Conservation (phyloP, 768 basidiomycete genomes). For the Leccinum truebloodii region DNA sequence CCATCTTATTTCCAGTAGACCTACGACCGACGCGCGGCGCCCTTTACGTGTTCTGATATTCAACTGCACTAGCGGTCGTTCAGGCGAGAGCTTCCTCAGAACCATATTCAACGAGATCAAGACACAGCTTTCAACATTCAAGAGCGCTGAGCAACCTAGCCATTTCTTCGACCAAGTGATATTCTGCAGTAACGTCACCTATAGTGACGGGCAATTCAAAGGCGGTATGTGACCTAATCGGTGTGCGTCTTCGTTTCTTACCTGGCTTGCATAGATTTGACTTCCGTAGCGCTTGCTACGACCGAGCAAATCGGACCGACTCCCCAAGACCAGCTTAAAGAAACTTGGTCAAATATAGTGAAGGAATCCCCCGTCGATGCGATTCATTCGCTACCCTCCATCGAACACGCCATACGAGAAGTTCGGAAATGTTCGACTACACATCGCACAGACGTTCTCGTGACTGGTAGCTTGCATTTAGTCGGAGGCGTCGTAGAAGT, state of each 20-base stretch:
- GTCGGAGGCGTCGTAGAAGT: conserved; percentile 95
- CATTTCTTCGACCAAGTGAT: conserved; percentile 82
- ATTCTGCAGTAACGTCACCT: conserved; percentile 97
- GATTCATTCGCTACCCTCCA: conserved; percentile 81
- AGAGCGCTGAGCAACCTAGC: conserved; percentile 38
- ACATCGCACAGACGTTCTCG: conserved; percentile 61
- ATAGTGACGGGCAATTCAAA: conserved; percentile 85
- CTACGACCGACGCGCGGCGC: conserved; percentile 22
- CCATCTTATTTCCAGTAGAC: background rate
- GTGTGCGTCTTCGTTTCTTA: background rate
- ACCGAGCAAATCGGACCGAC: conserved; percentile 65
- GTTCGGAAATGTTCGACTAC: conserved; percentile 47
- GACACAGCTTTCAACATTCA: conserved; percentile 44
- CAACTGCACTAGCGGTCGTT: conserved; percentile 92
- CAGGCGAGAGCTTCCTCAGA: conserved; percentile 69
- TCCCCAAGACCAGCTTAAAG: conserved; percentile 74
- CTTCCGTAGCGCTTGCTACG: conserved; percentile 62
- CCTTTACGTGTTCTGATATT: conserved; percentile 74
- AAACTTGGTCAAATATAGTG: conserved; percentile 67
- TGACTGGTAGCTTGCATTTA: conserved; percentile 90
- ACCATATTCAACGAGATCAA: conserved; percentile 55
- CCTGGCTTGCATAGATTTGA: conserved; percentile 59
- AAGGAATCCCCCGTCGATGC: conserved; percentile 59
- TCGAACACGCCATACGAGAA: conserved; percentile 82
- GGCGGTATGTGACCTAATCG: conserved; percentile 58